phyloP scores from a whole-genome alignment of 345 rosid species.

The Bruguiera gymnorhiza region DNA sequence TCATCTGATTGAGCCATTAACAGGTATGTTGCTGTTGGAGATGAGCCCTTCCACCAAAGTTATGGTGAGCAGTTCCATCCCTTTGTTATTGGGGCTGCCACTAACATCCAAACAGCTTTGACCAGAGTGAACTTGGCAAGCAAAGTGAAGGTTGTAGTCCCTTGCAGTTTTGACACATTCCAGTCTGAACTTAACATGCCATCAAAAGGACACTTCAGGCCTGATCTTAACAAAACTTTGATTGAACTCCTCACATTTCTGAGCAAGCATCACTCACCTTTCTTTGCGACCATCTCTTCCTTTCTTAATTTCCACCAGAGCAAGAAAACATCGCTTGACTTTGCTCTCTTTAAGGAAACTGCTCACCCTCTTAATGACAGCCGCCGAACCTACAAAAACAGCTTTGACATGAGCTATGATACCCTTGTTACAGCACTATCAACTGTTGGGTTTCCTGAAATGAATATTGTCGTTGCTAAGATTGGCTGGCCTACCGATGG shows the following conservation, averaged over 20 bases:
- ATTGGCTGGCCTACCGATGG: constrained; percentile 99
- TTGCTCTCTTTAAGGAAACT: constrained; percentile 61
- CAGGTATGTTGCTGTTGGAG: constrained; percentile 84
- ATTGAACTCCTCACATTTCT: constrained; percentile 72
- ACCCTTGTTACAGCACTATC: constrained; percentile 61
- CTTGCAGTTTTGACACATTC: constrained; percentile 70
- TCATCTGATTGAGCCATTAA: constrained; percentile 12
- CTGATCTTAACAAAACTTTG: constrained; percentile 81
- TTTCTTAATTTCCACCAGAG: constrained; percentile 51
- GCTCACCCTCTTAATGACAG: constrained; percentile 51
- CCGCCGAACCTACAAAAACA: constrained; percentile 62
- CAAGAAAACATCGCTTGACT: constrained; percentile 70
- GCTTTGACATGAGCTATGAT: constrained; percentile 71
- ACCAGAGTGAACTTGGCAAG: constrained; percentile 56
- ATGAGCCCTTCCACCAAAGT: constrained; percentile 70
- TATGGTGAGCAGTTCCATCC: constrained; percentile 70
- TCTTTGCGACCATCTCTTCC: constrained; percentile 69
- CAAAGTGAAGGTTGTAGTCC: constrained; percentile 78
- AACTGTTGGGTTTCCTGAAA: constrained; percentile 55
- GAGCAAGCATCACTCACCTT: constrained; percentile 59
- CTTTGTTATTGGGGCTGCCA: constrained; percentile 70
- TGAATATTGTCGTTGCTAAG: constrained; percentile 57
- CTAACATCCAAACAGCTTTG: constrained; percentile 72
- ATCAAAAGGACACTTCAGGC: constrained; percentile 75
- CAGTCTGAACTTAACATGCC: constrained; percentile 60